Conservation (phyloP, 2,329 filamentous ascomycete genomes). For the Colletotrichum graminicola region DNA sequence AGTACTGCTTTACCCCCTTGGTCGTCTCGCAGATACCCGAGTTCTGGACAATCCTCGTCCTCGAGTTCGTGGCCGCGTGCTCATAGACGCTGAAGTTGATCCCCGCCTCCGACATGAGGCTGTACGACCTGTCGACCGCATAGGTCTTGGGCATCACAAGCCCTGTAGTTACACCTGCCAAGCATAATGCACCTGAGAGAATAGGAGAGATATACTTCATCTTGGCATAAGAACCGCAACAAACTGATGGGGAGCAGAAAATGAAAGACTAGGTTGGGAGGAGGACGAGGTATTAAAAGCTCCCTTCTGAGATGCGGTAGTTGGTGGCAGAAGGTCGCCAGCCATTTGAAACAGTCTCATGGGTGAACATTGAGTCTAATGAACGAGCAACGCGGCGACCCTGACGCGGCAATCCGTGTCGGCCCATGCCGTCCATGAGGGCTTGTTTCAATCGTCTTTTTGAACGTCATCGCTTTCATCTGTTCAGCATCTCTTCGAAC, state of each 20-base stretch:
- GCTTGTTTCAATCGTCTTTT: constrained; percentile 1
- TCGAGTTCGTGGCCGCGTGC: constrained; percentile 59
- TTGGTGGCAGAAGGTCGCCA: constrained; percentile 14
- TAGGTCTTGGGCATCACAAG: constrained; percentile 21
- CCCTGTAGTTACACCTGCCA: constrained; percentile 17
- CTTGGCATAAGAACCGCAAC: neutral
- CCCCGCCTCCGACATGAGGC: constrained; percentile 37
- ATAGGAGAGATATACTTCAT: constrained; percentile 11
- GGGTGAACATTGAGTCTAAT: neutral
- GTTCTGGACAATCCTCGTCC: constrained; percentile 62
- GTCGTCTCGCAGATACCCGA: constrained; percentile 66
- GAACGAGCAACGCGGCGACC: neutral
- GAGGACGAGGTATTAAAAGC: neutral
- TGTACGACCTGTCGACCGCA: constrained; percentile 40
- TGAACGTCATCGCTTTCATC: neutral
- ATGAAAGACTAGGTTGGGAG: neutral
- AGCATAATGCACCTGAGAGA: constrained; percentile 13
- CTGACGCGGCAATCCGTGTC: neutral
- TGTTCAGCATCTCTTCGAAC: neutral
- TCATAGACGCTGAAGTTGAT: constrained; percentile 60
- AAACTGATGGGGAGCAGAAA: neutral
- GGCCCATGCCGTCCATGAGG: neutral
- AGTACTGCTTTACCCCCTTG: constrained; percentile 62
- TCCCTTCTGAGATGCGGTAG: no score
- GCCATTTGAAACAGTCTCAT: constrained; percentile 20